Evolutionary conservation across 495 filamentous ascomycete species (phyloP).

Genomic region (Cairneyella variabilis): DNA sequence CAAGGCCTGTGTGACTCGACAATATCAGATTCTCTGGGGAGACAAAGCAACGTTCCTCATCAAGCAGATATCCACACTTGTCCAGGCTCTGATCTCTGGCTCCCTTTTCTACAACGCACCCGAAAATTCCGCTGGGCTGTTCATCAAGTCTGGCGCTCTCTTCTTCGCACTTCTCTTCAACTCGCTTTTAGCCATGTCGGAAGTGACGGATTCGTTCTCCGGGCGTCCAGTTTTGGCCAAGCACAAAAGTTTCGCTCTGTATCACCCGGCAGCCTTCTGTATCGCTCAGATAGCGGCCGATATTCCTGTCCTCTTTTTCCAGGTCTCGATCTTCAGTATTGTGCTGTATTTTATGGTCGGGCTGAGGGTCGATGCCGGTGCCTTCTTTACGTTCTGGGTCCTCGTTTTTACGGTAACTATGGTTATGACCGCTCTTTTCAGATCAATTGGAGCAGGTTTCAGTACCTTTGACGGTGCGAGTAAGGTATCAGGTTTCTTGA

Average conservation of each 20-base stretch:
- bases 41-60: constrained; percentile 57
- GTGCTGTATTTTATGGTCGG: constrained; percentile 65
- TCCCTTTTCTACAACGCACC: constrained; percentile 82
- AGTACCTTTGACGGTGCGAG: constrained; percentile 49
- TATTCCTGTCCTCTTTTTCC: constrained; percentile 59
- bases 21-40: constrained; percentile 58
- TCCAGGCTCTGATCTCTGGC: constrained; percentile 72
- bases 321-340: constrained; percentile 60
- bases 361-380: constrained; percentile 39
- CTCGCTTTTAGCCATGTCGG: constrained; percentile 59
- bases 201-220: constrained; percentile 55
- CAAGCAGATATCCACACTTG: constrained; percentile 60
- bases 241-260: constrained; percentile 68
- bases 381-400: constrained; percentile 51
- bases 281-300: constrained; percentile 69
- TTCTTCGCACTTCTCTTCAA: constrained; percentile 63
- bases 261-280: constrained; percentile 66
- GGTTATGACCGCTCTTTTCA: constrained; percentile 49
- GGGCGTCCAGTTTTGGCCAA: constrained; percentile 64
- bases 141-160: constrained; percentile 49
- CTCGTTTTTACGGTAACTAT: constrained; percentile 38
- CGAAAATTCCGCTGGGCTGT: constrained; percentile 43
- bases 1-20: constrained; percentile 44
- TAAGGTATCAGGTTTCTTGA: constrained; percentile 48
- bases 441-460: constrained; percentile 46